These are phyloP conservation scores for Sisymbrium altissimum DNA, from an alignment of 345 rosid species.

Conservation along the genomic window DNA sequence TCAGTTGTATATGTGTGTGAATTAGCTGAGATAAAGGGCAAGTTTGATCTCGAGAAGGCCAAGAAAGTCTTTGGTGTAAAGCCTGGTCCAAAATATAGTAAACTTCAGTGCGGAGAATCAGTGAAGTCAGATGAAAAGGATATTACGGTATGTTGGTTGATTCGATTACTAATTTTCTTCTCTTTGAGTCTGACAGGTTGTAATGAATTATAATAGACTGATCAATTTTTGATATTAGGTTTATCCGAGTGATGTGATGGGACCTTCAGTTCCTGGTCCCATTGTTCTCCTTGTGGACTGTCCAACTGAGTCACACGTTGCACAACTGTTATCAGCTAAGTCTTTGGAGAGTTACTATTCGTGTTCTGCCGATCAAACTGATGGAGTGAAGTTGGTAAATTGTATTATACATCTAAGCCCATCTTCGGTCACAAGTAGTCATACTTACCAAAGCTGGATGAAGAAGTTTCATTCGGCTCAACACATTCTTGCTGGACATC, in stretches of 20 bases:
- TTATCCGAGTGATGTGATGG: slow-evolving; percentile 94
- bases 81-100: slow-evolving; percentile 79
- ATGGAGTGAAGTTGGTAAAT: slow-evolving; percentile 48
- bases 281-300: slow-evolving; percentile 76
- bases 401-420: slow-evolving; percentile 90
- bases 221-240: slow-evolving; percentile 42
- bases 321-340: slow-evolving; percentile 46
- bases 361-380: slow-evolving; percentile 11
- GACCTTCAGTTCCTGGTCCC: slow-evolving; percentile 86
- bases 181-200: neutral
- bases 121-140: slow-evolving; percentile 69
- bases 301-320: slow-evolving; percentile 69
- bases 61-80: slow-evolving; percentile 62
- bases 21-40: slow-evolving; percentile 80
- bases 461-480: slow-evolving; percentile 63
- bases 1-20: slow-evolving; percentile 90
- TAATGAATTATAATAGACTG: neutral
- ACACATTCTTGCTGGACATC: slow-evolving; percentile 90
- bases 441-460: slow-evolving; percentile 75
- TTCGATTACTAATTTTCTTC: neutral
- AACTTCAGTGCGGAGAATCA: slow-evolving; percentile 76
- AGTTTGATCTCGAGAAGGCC: slow-evolving; percentile 76
- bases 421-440: slow-evolving; percentile 52
- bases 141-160: slow-evolving; percentile 54
- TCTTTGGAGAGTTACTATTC: slow-evolving; percentile 52